phyloP scores from a whole-genome alignment of 257 asterid genomes.

The Solanum sejunctum region DNA sequence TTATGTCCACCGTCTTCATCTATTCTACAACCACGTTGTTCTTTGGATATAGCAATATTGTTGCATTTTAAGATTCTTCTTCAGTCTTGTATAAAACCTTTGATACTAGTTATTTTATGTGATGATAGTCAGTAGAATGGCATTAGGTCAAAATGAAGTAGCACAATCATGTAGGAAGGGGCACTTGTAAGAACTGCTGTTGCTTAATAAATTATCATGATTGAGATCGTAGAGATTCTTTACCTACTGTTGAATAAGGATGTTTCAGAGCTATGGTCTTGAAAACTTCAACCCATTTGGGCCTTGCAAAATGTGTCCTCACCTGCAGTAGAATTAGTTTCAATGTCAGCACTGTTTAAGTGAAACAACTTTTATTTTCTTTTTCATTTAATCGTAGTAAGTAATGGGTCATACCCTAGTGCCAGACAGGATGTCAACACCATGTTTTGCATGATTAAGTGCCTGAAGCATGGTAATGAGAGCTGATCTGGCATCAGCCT shows the following conservation, averaged over 20 bases:
- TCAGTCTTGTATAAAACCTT: neutral
- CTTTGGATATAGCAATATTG: neutral
- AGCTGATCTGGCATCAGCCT: conserved; percentile 88
- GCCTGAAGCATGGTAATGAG: conserved; percentile 96
- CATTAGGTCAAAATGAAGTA: neutral
- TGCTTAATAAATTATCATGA: neutral
- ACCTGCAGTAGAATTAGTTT: conserved; percentile 37
- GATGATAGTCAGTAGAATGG: neutral
- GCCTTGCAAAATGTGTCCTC: conserved; percentile 34
- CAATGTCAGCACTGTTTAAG: neutral
- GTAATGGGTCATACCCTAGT: conserved; percentile 47
- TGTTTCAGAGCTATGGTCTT: conserved; percentile 60
- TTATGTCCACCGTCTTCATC: neutral
- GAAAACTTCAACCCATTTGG: conserved; percentile 71
- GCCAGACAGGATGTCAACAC: conserved; percentile 89
- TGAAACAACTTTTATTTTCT: neutral
- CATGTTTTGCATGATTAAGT: conserved; percentile 86
- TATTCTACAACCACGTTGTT: neutral
- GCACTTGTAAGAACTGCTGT: neutral
- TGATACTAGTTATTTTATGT: neutral
- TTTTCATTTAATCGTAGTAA: neutral
- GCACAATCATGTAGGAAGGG: neutral
- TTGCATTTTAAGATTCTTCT: neutral
- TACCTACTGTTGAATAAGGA: conserved; percentile 77
- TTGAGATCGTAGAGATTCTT: conserved; percentile 1